These are phyloP conservation scores for Mallotus japonicus DNA, from an alignment of 441 rosid species.

Conservation along the genomic window DNA sequence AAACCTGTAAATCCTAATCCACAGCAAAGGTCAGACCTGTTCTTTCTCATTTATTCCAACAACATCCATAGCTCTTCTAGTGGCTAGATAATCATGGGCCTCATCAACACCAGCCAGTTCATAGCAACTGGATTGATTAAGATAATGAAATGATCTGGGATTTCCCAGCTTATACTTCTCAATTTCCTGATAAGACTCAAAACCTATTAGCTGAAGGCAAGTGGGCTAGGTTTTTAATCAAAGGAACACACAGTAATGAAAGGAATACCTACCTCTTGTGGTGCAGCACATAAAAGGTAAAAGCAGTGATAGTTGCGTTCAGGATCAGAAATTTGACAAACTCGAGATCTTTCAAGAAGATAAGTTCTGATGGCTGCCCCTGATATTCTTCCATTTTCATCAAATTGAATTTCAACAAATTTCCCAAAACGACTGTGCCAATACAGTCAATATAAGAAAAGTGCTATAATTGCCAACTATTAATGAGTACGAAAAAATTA, in stretches of 20 bases:
- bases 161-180: constrained; percentile 79
- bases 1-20: constrained; percentile 11
- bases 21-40: constrained; percentile 52
- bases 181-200: constrained; percentile 53
- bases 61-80: constrained; percentile 86
- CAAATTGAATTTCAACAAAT: constrained; percentile 93
- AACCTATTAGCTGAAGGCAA: constrained; percentile 26
- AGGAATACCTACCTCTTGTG: constrained; percentile 51
- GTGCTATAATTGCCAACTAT: constrained; percentile 3
- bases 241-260: constrained; percentile 17
- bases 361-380: constrained; percentile 96
- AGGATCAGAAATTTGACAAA: constrained; percentile 87
- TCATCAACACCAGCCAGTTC: constrained; percentile 70
- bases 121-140: constrained; percentile 87
- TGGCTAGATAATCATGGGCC: constrained; percentile 67
- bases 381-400: constrained; percentile 76
- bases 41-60: constrained; percentile 76
- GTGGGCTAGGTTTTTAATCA: constrained; percentile 11
- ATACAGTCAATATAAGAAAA: constrained; percentile 21
- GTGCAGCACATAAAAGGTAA: constrained; percentile 91
- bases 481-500: neutral
- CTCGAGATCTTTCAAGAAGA: constrained; percentile 93
- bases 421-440: constrained; percentile 87
- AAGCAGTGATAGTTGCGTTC: constrained; percentile 95
- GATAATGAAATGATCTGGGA: constrained; percentile 87